Evolutionary conservation across 176 grass and related monocot genomes (phyloP).

Genomic region (barley (Hordeum vulgare)): DNA sequence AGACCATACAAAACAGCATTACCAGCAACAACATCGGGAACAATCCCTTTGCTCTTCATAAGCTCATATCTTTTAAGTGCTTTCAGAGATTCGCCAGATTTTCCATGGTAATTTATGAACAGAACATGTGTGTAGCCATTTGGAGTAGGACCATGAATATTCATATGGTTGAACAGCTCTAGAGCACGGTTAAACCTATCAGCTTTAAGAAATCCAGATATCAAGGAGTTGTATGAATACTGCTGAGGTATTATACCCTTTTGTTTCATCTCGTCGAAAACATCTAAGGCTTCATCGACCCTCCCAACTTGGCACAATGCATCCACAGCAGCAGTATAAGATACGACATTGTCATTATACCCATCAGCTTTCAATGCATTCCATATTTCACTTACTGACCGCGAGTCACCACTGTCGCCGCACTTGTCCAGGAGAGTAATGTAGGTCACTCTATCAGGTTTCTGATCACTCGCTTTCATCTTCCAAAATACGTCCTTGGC

Average conservation of each 20-base stretch:
- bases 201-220: constrained; percentile 67
- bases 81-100: constrained; percentile 63
- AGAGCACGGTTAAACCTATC: constrained; percentile 46
- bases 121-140: constrained; percentile 77
- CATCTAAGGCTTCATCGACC: constrained; percentile 52
- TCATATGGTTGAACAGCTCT: constrained; percentile 68
- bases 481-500: constrained; percentile 83
- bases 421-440: constrained; percentile 84
- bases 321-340: constrained; percentile 57
- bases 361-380: constrained; percentile 74
- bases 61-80: constrained; percentile 56
- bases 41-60: constrained; percentile 82
- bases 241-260: constrained; percentile 60
- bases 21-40: constrained; percentile 71
- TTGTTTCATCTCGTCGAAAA: constrained; percentile 61
- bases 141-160: constrained; percentile 61
- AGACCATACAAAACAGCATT: constrained; percentile 84
- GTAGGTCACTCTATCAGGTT: constrained; percentile 79
- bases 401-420: constrained; percentile 58
- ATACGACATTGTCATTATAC: constrained; percentile 63
- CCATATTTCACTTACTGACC: constrained; percentile 58
- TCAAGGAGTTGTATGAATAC: constrained; percentile 87
- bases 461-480: constrained; percentile 70
- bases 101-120: constrained; percentile 87
- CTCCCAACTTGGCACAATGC: constrained; percentile 70